These are phyloP conservation scores for Priceomyces haplophilus DNA, from an alignment of 805 yeast species.

Conservation along the genomic window DNA sequence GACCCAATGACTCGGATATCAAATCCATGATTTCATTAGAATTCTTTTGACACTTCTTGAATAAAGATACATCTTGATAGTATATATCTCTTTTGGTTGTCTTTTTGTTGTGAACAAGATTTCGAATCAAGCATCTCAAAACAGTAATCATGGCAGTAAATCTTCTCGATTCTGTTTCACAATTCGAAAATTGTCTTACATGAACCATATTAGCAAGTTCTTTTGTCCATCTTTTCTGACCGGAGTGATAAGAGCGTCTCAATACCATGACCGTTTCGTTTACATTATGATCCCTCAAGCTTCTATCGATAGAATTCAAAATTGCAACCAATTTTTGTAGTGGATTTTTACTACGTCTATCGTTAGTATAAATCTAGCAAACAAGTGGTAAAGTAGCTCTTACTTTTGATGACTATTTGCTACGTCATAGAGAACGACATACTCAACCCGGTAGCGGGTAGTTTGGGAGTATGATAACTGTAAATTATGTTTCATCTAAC, in stretches of 20 bases:
- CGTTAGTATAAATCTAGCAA: background rate
- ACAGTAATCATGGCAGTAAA: conserved; percentile 9
- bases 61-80: conserved; percentile 55
- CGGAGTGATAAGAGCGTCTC: conserved; percentile 1
- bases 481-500: conserved; percentile 1
- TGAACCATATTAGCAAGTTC: background rate
- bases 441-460: background rate
- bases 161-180: conserved; percentile 6
- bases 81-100: conserved; percentile 56
- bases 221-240: background rate
- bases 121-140: conserved; percentile 6
- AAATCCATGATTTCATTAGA: conserved; percentile 40
- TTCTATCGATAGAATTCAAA: conserved; percentile 5
- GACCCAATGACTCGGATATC: conserved; percentile 36
- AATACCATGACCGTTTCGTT: conserved; percentile 7
- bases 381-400: background rate
- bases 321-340: conserved; percentile 4
- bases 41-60: conserved; percentile 36
- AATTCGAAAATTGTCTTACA: conserved; percentile 5
- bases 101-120: conserved; percentile 6
- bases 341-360: conserved; percentile 2
- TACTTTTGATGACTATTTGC: background rate
- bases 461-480: background rate
- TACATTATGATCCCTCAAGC: background rate
- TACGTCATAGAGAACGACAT: background rate